Conservation (phyloP, 148 eudicot genomes). For the Selenicereus undatus region DNA sequence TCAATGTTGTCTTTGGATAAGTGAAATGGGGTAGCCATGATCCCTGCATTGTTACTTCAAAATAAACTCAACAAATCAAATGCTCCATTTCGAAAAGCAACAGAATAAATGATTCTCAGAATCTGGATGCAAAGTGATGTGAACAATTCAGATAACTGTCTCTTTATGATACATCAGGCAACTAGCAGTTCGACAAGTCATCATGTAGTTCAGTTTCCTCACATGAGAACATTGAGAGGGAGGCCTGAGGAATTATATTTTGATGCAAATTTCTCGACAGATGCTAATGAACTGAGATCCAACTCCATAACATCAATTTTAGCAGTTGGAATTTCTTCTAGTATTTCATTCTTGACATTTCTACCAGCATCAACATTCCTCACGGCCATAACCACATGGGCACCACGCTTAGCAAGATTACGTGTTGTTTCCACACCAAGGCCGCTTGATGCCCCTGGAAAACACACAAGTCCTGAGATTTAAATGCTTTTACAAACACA, state of each 20-base stretch:
- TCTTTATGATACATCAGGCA: conserved; percentile 4
- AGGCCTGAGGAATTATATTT: conserved; percentile 52
- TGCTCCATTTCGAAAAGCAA: not conserved
- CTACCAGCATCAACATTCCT: conserved; percentile 59
- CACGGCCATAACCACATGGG: conserved; percentile 83
- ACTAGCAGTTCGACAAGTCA: not conserved
- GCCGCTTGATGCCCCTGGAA: conserved; percentile 89
- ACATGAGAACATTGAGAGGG: conserved; percentile 85
- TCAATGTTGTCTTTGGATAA: conserved; percentile 77
- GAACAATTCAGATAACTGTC: not conserved
- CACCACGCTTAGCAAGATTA: conserved; percentile 66
- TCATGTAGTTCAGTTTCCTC: conserved; percentile 24
- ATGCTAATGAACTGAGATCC: conserved; percentile 76
- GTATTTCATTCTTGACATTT: conserved; percentile 57
- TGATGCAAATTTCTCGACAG: conserved; percentile 71
- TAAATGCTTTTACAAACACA: not conserved
- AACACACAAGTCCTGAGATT: conserved; percentile 12
- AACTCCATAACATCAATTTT: conserved; percentile 83
- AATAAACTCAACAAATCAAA: conserved; percentile 13
- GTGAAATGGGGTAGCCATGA: conserved; percentile 73
- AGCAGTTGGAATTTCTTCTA: conserved; percentile 59
- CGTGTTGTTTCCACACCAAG: conserved; percentile 81
- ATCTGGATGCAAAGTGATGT: not conserved
- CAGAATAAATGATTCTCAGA: not conserved
- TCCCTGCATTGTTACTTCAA: conserved; percentile 91